phyloP scores from a whole-genome alignment of 768 basidiomycete genomes.

The Naganishia vaughanmartiniae region DNA sequence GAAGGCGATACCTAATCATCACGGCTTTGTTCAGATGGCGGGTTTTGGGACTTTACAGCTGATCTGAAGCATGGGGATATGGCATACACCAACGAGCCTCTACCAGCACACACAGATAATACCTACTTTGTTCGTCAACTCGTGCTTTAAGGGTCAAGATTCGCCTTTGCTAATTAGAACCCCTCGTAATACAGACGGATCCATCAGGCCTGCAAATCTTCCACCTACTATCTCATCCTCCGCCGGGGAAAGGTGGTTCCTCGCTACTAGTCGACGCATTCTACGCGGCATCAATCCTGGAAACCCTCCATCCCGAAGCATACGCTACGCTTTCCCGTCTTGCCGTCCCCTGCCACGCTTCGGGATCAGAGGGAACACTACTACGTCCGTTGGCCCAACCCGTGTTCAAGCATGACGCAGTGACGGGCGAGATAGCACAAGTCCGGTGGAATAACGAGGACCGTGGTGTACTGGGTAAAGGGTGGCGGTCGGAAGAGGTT shows the following conservation, averaged over 20 bases:
- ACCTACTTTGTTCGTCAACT: conserved; percentile 66
- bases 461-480: conserved; percentile 68
- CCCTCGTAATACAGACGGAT: conserved; percentile 66
- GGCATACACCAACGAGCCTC: conserved; percentile 83
- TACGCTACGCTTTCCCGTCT: conserved; percentile 69
- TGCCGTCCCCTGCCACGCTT: conserved; percentile 78
- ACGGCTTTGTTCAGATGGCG: conserved; percentile 59
- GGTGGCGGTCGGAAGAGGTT: conserved; percentile 58
- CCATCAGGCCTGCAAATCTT: conserved; percentile 94
- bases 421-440: conserved; percentile 64
- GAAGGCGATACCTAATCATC: conserved; percentile 52
- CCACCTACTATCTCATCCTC: conserved; percentile 72
- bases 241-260: conserved; percentile 73
- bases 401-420: conserved; percentile 65
- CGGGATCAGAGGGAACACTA: conserved; percentile 63
- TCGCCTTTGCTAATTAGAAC: neutral
- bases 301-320: conserved; percentile 66
- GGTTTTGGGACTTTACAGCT: conserved; percentile 95
- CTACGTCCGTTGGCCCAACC: conserved; percentile 62
- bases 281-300: conserved; percentile 78
- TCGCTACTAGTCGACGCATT: conserved; percentile 95
- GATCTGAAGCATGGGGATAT: conserved; percentile 87
- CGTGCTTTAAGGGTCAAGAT: neutral
- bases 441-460: conserved; percentile 96
- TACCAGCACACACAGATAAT: conserved; percentile 79